Evolutionary conservation across 2,329 filamentous ascomycete species (phyloP), one percentile per base, ranked within the genome.

Genomic region (Clonostachys byssicola): DNA sequence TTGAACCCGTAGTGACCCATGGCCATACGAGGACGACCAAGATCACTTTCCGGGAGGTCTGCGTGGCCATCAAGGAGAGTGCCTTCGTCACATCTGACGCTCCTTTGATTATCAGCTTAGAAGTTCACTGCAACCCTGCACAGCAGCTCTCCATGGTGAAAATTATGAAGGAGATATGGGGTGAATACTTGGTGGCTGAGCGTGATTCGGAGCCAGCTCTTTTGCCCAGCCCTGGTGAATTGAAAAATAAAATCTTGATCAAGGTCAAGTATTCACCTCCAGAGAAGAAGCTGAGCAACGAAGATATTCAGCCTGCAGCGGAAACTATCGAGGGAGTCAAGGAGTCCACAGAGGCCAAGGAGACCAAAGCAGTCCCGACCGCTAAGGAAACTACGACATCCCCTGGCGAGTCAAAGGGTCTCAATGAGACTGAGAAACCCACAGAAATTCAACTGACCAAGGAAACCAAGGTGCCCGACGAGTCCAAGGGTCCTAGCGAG

Each of bases 81-180:
- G 91, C 88, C 2, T 97, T 97, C 58, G 69, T 78, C 4, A 80
- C 74, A 5, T 85, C 81, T 17, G 85, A 92, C 51, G 72, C 95
- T 16, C 94, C 94, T 0, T 73, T 99, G n/a, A 92, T 97, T 50
- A 86, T 96, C 56, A 96, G 90, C 60, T 77, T 99, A 34, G 94
- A 99, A 66, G 89, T 97, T 0, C 94, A 97, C 69, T 91, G 90
- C 53, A 77, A 75, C 51, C 68, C 81, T 0, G 78, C 86, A 48
- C 94, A 99, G 66, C 94, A 99, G 64, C 80, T 88, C 53, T 78
- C 86, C 49, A 96, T 97, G 89, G 91, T 96, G 6, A 78, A 88
- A 51, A 95, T 97, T 58, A 96, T 99, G 83, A 78, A 84, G 52
- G 81, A 95, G 51, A 81, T 82, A 23, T 99, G 91, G 89, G 75